These are phyloP conservation scores for Tetracladium setigerum DNA, from an alignment of 495 filamentous ascomycete species.

Conservation along the genomic window DNA sequence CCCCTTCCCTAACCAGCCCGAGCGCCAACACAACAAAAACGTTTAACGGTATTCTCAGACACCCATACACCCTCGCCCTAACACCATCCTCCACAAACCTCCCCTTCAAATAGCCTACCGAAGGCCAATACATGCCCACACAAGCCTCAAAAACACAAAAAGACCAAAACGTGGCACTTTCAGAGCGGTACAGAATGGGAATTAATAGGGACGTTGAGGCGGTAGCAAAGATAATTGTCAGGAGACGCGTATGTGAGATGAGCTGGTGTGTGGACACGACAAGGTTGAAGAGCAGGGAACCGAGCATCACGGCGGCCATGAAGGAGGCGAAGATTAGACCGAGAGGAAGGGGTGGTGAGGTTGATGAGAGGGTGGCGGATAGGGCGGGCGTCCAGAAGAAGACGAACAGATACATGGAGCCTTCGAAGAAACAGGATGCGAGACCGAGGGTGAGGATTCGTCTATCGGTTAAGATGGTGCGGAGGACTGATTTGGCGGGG, in stretches of 20 bases:
- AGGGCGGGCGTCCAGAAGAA: conserved; percentile 49
- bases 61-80: conserved; percentile 43
- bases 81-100: conserved; percentile 40
- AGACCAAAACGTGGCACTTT: conserved; percentile 39
- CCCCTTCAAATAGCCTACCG: conserved; percentile 41
- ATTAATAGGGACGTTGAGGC: conserved; percentile 32
- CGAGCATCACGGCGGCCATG: conserved; percentile 49
- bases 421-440: conserved; percentile 46
- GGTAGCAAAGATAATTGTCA: conserved; percentile 31
- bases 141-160: conserved; percentile 47
- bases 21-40: conserved; percentile 46
- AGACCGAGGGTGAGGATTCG: conserved; percentile 39
- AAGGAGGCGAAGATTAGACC: conserved; percentile 51
- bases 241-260: conserved; percentile 23
- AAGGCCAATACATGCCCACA: conserved; percentile 48
- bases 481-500: conserved; percentile 11
- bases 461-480: conserved; percentile 21
- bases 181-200: conserved; percentile 25
- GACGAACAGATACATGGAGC: conserved; percentile 50
- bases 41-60: conserved; percentile 48
- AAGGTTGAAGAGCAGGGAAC: conserved; percentile 35
- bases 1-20: conserved; percentile 31
- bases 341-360: conserved; percentile 35
- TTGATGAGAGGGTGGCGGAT: conserved; percentile 24
- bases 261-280: conserved; percentile 16